Evolutionary conservation across 169 alveolate genomes (phyloP), one percentile per base, ranked within the genome.

Genomic region (Perkinsus marinus): DNA sequence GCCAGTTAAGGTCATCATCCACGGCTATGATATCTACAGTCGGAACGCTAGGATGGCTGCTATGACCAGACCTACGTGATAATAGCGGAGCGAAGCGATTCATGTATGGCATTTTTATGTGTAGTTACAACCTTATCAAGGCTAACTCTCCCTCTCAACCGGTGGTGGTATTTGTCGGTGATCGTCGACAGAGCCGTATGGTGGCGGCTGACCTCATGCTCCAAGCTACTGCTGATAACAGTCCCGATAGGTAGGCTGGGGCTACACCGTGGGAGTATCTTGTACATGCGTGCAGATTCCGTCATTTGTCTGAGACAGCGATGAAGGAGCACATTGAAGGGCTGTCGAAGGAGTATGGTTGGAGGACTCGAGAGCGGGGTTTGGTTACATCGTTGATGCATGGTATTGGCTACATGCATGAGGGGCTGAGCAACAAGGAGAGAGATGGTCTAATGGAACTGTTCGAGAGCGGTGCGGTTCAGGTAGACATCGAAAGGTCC

Each of bases 141-240:
- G 93, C 92, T 89, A 92, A 91, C 93, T 92, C 95, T 13, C 93
- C 93, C 0, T 92, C 93, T 37, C 93, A 94, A 47, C 94, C 95
- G 0, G 97, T 96, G 43, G 95, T 98, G 38, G 95, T 98, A 39
- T 98, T 97, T 95, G 99, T 98, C 43, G 96, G 98, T n/a, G 99
- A 98, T 90, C 96, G 99, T 90, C 97, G 98, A 91, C 97, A 97
- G 94, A 97, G 99, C 89, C 96, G 99, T 90, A 93, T 98, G 91
- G 93, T 98, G 41, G 99, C 99, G 68, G 93, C 98, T 43, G 99
- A 98, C 92, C 93, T 98, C 68, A 93, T 97, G 38, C 94, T 96
- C 39, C 95, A 96, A 34, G 94, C 97, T 0, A 95, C 95, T 38
- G 95, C 96, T 26, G 97, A 95, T 90, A 95, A 94, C 91, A 93